Conservation (phyloP, 805 yeast species). For the Kodamaea nitidulidarum region DNA sequence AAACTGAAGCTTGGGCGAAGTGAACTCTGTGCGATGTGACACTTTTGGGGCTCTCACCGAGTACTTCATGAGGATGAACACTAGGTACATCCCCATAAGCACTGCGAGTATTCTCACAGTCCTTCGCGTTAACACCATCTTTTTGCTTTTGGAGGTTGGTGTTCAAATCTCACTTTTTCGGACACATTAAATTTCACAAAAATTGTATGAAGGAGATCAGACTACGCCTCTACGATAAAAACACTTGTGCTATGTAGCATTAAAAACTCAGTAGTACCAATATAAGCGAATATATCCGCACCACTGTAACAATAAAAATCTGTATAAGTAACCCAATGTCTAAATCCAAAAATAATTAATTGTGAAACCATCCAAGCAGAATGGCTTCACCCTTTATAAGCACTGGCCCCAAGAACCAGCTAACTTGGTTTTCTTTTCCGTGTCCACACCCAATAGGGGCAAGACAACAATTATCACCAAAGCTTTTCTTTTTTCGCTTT, state of each 20-base stretch:
- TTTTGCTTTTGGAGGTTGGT: neutral
- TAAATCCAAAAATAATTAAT: constrained; percentile 30
- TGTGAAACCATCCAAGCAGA: neutral
- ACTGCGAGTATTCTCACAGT: constrained; percentile 4
- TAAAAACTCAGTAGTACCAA: neutral
- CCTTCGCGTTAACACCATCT: constrained; percentile 4
- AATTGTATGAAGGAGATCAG: too few relatives aligned
- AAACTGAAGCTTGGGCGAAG: constrained; percentile 22
- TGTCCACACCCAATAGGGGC: neutral
- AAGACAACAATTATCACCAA: neutral
- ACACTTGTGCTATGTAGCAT: constrained; percentile 4
- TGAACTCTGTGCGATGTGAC: constrained; percentile 18
- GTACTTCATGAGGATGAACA: constrained; percentile 8
- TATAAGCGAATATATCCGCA: constrained; percentile 8
- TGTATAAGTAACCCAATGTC: constrained; percentile 38
- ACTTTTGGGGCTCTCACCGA: constrained; percentile 8
- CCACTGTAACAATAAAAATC: constrained; percentile 12
- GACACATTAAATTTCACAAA: too few relatives aligned
- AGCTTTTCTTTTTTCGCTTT: constrained; percentile 9
- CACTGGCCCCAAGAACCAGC: neutral
- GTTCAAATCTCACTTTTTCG: neutral
- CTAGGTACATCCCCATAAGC: constrained; percentile 9
- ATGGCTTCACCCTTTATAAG: too few relatives aligned
- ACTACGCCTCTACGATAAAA: neutral
- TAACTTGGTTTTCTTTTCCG: constrained; percentile 8